These are phyloP conservation scores for Arthrobotrys sinensis DNA, from an alignment of 2,329 filamentous ascomycete species.

Conservation along the genomic window DNA sequence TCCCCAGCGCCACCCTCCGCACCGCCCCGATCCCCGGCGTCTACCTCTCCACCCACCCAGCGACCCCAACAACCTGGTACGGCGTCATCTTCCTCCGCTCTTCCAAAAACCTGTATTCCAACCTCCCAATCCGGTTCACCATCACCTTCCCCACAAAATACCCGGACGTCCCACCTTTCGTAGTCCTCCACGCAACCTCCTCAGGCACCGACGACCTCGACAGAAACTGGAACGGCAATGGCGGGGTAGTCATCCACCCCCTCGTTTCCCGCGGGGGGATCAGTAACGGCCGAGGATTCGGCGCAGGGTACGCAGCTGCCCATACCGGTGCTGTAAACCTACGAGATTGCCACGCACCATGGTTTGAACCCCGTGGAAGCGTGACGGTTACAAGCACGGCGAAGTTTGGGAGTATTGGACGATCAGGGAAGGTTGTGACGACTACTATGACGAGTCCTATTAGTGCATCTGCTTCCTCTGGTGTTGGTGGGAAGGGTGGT, in stretches of 20 bases:
- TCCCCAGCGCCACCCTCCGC: constrained; percentile 40
- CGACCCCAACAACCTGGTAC: constrained; percentile 47
- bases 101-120: constrained; percentile 17
- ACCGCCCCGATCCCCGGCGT: constrained; percentile 44
- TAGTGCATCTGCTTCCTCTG: neutral
- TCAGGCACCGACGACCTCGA: constrained; percentile 1
- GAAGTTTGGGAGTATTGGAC: constrained; percentile 8
- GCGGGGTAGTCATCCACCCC: constrained; percentile 17
- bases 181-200: constrained; percentile 23
- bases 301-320: constrained; percentile 39
- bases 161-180: constrained; percentile 44
- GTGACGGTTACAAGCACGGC: neutral
- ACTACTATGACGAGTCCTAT: constrained; percentile 6
- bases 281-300: constrained; percentile 16
- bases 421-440: constrained; percentile 12
- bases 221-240: constrained; percentile 19
- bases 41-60: constrained; percentile 49
- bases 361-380: constrained; percentile 42
- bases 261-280: constrained; percentile 10
- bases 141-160: constrained; percentile 51
- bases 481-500: neutral
- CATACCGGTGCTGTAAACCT: constrained; percentile 49
- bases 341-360: constrained; percentile 23
- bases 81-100: constrained; percentile 45
- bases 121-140: constrained; percentile 44